Evolutionary conservation across 2,329 filamentous ascomycete genomes (phyloP).

Genomic region (Amauroascus niger): DNA sequence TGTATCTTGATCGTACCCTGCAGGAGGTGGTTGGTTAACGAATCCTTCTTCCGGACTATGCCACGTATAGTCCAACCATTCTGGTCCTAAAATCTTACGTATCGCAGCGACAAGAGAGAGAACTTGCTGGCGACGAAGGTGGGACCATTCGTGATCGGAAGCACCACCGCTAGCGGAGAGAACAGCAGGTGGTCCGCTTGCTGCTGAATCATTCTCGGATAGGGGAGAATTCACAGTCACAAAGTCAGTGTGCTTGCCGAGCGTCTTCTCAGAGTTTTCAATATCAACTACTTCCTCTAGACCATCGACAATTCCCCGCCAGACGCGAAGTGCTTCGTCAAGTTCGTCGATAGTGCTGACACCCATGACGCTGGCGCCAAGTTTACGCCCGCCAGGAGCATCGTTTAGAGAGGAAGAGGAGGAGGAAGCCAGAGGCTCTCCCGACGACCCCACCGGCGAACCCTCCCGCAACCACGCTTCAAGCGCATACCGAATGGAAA

Average conservation of each 20-base stretch:
- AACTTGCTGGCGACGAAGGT: conserved; percentile 27
- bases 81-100: conserved; percentile 30
- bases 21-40: conserved; percentile 28
- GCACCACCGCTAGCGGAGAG: conserved; percentile 31
- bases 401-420: conserved; percentile 33
- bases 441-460: conserved; percentile 36
- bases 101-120: conserved; percentile 30
- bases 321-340: conserved; percentile 53
- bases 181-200: conserved; percentile 3
- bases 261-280: background rate
- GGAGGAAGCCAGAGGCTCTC: conserved; percentile 41
- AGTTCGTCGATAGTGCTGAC: conserved; percentile 52
- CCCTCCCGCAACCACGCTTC: conserved; percentile 50
- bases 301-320: conserved; percentile 43
- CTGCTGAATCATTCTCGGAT: background rate
- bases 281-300: conserved; percentile 26
- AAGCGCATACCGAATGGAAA: conserved; percentile 75
- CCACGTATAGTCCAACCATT: conserved; percentile 41
- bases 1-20: conserved; percentile 14
- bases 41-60: conserved; percentile 35
- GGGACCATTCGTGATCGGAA: conserved; percentile 34
- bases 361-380: conserved; percentile 56
- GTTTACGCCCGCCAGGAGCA: conserved; percentile 36
- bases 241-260: background rate
- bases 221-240: background rate